Conservation (phyloP, 352 stramenopile genomes). For the Pythium sp. region DNA sequence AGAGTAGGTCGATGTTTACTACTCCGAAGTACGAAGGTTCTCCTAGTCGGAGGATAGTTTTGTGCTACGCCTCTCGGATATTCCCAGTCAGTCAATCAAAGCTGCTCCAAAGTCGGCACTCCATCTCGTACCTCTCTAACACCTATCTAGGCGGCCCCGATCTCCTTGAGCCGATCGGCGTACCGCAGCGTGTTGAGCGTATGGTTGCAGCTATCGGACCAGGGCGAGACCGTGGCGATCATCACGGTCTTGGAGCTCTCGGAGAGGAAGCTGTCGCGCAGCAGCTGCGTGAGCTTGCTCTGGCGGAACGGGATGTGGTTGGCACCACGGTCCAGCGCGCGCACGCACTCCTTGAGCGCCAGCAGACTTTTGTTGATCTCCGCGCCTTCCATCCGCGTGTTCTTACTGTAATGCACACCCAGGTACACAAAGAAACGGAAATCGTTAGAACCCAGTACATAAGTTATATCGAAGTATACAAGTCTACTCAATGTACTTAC, state of each 20-base stretch:
- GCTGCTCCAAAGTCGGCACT: neutral
- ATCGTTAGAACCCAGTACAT: neutral
- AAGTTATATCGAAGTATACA: neutral
- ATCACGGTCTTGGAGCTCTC: constrained; percentile 92
- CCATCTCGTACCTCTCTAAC: neutral
- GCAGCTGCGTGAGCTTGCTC: constrained; percentile 94
- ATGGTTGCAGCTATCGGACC: constrained; percentile 92
- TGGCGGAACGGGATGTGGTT: constrained; percentile 93
- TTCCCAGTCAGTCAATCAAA: neutral
- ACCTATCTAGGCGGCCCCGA: constrained; percentile 19
- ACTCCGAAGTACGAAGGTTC: too few relatives aligned
- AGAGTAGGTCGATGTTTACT: too few relatives aligned
- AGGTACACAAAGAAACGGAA: neutral
- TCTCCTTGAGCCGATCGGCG: constrained; percentile 94
- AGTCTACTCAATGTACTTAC: constrained; percentile 15
- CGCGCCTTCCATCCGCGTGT: constrained; percentile 92
- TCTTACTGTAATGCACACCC: constrained; percentile 41
- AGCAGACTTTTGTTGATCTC: constrained; percentile 98
- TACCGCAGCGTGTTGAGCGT: constrained; percentile 97
- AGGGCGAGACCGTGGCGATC: constrained; percentile 93
- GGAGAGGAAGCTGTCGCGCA: constrained; percentile 90
- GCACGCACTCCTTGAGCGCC: constrained; percentile 96
- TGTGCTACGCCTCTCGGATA: neutral
- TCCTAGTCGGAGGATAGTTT: too few relatives aligned
- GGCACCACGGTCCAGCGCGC: constrained; percentile 87